These are phyloP conservation scores for Metschnikowia bowlesiae DNA, from an alignment of 805 yeast genomes.

Conservation along the genomic window DNA sequence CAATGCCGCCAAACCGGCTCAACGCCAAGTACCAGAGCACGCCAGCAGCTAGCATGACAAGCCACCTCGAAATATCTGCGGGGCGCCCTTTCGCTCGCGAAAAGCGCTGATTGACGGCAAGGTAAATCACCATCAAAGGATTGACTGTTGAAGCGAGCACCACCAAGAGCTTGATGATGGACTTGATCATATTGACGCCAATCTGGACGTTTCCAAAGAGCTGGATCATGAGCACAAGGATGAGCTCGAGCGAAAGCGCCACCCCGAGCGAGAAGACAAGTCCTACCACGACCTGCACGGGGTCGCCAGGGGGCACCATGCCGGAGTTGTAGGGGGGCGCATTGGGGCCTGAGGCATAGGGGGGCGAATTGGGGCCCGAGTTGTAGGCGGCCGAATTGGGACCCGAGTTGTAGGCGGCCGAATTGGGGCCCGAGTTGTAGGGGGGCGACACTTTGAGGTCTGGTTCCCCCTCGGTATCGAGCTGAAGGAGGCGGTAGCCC, in stretches of 20 bases:
- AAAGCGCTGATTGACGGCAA: constrained; percentile 26
- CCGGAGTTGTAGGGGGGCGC: background rate
- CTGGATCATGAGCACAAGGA: constrained; percentile 35
- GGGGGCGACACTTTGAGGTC: background rate
- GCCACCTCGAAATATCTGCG: constrained; percentile 1
- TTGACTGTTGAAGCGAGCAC: constrained; percentile 37
- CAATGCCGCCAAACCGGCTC: constrained; percentile 31
- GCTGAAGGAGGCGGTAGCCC: constrained; percentile 14
- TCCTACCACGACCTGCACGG: constrained; percentile 16
- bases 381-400: too few relatives aligned
- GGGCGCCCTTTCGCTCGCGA: constrained; percentile 15
- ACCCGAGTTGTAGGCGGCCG: too few relatives aligned
- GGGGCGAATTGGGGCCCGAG: too few relatives aligned
- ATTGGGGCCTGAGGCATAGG: too few relatives aligned
- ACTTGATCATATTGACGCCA: constrained; percentile 31
- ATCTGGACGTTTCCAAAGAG: constrained; percentile 21
- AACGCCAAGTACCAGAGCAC: constrained; percentile 32
- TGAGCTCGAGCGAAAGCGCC: constrained; percentile 29
- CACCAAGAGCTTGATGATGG: constrained; percentile 36
- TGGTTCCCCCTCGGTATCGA: constrained; percentile 15
- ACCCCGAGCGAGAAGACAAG: constrained; percentile 26
- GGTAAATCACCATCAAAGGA: constrained; percentile 38
- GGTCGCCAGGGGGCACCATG: background rate
- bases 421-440: too few relatives aligned
- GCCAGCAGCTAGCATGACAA: constrained; percentile 8